Base-by-base conservation (phyloP, 371 early-diverging fungal genomes). In the Rhizopus stolonifer region DNA sequence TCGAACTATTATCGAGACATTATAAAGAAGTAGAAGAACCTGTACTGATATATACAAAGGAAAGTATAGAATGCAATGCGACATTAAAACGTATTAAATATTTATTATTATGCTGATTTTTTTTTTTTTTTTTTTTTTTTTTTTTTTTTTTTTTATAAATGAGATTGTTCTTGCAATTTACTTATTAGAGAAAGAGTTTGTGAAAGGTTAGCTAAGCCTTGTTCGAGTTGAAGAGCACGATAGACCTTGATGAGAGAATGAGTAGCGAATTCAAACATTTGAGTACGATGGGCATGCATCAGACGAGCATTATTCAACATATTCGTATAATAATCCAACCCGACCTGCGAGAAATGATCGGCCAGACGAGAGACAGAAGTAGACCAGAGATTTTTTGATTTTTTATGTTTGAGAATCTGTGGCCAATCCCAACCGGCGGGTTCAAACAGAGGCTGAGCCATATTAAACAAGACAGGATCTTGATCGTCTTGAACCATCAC, bases 401-500 rank as follows among this genome's bases (percentile, higher is more conserved):
- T 22, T 18, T 65, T 69, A 17, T 51, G 36, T 32, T 69, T 65
- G 0, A 69, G 21, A 9, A 69, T 39, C 21, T 29, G 38, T 10
- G 67, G 64, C 69, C 69, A 69, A 32, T 69, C 65, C 69, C 69
- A 69, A 9, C 59, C 65, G 15, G 69, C 69, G 23, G 69, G 69
- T 54, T 61, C 62, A 60, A 69, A 69, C 9, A 61, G 22, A 17
- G 69, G 69, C 4, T 48, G 54, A 17, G 69, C 50, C 69, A 69
- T 69, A 17, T 53, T 56, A 22, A 70, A 64, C 21, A 70, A 31
- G 17, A 63, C 33, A 6, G 69, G 49, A 7, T 14, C 36, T 4
- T 49, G 31, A 19, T 43, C 40, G 8, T 45, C 25, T 2, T 43
- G 7, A 10, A 59, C 31, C 4, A 29, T 32, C 9, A 57, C 58